These are phyloP conservation scores for Pistacia integerrima DNA, from an alignment of 345 rosid species.

Conservation along the genomic window DNA sequence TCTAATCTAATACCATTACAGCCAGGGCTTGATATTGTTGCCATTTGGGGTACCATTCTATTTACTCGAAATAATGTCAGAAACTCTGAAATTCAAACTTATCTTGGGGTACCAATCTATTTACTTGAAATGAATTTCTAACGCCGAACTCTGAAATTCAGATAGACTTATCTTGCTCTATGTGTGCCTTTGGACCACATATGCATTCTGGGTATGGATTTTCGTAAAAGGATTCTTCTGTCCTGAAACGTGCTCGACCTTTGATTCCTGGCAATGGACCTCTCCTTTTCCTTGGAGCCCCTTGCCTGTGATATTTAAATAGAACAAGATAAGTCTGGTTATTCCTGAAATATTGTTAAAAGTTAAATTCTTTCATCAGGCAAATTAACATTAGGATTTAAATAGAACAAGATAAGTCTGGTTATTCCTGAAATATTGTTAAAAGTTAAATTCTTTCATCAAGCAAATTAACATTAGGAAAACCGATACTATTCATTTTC, in stretches of 20 bases:
- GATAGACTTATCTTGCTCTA: too few relatives aligned
- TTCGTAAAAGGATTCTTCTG: constrained; percentile 91
- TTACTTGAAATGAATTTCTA: neutral
- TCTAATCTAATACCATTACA: neutral
- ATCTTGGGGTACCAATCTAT: too few relatives aligned
- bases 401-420: neutral
- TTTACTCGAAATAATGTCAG: neutral
- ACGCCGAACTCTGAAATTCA: neutral
- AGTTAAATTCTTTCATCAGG: neutral
- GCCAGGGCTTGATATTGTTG: neutral
- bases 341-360: neutral
- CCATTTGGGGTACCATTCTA: neutral
- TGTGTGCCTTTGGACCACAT: constrained; percentile 47
- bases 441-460: neutral
- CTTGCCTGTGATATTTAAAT: constrained; percentile 57
- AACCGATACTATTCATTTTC: neutral
- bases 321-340: neutral
- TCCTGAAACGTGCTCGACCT: constrained; percentile 79
- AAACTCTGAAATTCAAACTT: neutral
- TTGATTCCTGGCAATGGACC: constrained; percentile 68
- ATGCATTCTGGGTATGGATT: constrained; percentile 91
- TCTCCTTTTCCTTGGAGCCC: constrained; percentile 74
- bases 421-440: neutral
- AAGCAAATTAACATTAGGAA: neutral
- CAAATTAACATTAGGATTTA: neutral